A percentile compares a stretch with the other conserved stretches of the same genome.
These are phyloP conservation scores for Leptomonas pyrrhocoris DNA, from an alignment of 208 protist genomes.

Conservation along the genomic window DNA sequence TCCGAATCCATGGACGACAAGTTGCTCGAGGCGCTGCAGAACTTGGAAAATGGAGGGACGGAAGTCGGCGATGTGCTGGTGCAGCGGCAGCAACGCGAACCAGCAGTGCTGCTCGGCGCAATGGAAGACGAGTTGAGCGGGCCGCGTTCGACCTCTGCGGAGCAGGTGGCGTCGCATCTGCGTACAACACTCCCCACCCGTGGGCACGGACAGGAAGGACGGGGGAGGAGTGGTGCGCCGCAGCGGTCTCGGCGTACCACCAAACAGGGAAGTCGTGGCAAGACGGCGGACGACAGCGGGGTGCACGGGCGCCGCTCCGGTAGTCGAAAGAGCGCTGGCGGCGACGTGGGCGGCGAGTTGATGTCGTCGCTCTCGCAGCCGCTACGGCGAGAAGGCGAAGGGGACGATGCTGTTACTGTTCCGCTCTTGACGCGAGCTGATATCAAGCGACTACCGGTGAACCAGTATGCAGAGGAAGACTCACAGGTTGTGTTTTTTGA, in stretches of 20 bases:
- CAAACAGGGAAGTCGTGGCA: conserved; percentile 1
- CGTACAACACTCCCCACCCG: background rate
- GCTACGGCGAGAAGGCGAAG: background rate
- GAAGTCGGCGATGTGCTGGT: conserved; percentile 16
- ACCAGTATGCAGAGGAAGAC: conserved; percentile 37
- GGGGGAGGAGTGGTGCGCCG: background rate
- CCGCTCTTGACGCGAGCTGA: conserved; percentile 27
- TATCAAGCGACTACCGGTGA: conserved; percentile 24
- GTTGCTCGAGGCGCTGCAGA: conserved; percentile 55
- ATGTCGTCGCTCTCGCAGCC: conserved; percentile 8
- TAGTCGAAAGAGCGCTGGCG: background rate
- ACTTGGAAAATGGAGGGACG: conserved; percentile 48
- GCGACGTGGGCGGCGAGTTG: background rate
- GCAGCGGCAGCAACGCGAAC: conserved; percentile 7
- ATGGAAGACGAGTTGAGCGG: conserved; percentile 22
- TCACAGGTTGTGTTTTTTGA: conserved; percentile 86
- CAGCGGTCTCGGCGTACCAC: background rate
- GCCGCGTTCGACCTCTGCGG: background rate
- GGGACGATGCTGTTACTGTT: background rate
- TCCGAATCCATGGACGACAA: conserved; percentile 71
- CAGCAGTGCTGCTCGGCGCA: conserved; percentile 11
- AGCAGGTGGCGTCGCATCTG: background rate
- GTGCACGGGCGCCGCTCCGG: too few species aligned
- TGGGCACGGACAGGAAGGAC: background rate
- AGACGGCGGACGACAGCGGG: too few species aligned